Conservation (phyloP, 2,329 filamentous ascomycete species). For the Paecilomyces niveus region DNA sequence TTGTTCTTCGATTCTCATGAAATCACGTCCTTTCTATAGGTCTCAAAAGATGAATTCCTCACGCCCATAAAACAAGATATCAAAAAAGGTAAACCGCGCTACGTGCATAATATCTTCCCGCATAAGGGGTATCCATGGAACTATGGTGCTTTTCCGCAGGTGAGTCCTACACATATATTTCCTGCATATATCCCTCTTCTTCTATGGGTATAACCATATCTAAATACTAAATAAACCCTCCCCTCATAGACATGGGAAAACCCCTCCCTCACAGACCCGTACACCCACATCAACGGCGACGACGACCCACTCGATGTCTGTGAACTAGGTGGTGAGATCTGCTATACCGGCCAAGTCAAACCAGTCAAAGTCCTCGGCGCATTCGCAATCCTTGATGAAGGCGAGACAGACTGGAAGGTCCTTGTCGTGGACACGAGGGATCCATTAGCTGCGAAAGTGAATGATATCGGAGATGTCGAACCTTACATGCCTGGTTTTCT, state of each 20-base stretch:
- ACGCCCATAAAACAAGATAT: slow-evolving; percentile 91
- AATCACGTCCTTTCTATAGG: slow-evolving; percentile 43
- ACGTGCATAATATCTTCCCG: slow-evolving; percentile 93
- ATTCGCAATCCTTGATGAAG: slow-evolving; percentile 89
- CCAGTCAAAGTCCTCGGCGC: slow-evolving; percentile 93
- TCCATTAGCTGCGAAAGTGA: slow-evolving; percentile 77
- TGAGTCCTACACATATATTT: slow-evolving; percentile 32
- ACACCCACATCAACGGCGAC: slow-evolving; percentile 93
- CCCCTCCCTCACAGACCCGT: slow-evolving; percentile 76
- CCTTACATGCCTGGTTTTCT: slow-evolving; percentile 81
- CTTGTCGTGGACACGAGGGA: slow-evolving; percentile 67
- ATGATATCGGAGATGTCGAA: slow-evolving; percentile 90
- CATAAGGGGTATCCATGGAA: slow-evolving; percentile 98
- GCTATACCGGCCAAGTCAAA: slow-evolving; percentile 81
- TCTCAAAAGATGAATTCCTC: slow-evolving; percentile 84
- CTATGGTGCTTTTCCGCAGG: slow-evolving; percentile 90
- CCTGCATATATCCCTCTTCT: too few relatives aligned
- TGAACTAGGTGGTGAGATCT: slow-evolving; percentile 87
- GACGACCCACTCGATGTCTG: slow-evolving; percentile 92
- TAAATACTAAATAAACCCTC: not conserved
- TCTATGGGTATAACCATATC: not conserved
- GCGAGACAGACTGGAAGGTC: slow-evolving; percentile 97
- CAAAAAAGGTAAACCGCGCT: slow-evolving; percentile 93
- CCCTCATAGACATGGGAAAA: slow-evolving; percentile 79
- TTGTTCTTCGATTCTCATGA: not conserved